Base-by-base conservation (phyloP, 805 yeast genomes). In the Ogataea ramenticola region DNA sequence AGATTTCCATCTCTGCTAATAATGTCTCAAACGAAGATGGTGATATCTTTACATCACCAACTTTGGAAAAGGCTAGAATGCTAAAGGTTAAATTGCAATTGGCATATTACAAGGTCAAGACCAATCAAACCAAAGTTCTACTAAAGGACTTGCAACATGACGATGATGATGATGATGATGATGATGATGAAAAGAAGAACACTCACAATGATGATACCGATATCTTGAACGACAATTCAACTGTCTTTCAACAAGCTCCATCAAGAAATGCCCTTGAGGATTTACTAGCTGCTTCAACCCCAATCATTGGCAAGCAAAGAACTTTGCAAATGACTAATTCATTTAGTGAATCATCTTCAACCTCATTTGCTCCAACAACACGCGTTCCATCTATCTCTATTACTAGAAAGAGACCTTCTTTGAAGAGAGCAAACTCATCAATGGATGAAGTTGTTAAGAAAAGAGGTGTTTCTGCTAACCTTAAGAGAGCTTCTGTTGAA, bases 21-120 rank as follows among this genome's bases (percentile, higher is more conserved):
- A n/a, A 30, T 10, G 16, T 4, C 12, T 16, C 16, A 14, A 22
- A 37, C 14, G 24, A 26, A 4, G 39, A 38, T 32, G 29, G 42
- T 30, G 26, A 35, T 40, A 38, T 41, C 31, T 36, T 22, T 22
- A 33, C 46, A 9, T 50, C 63, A 21, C 63, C 62, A 43, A 47
- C 55, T 29, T 46, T 56, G 44, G 52, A 60, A 51, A 58, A 66
- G 31, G 74, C 73, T 6, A 56, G 71, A 40, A 65, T 64, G 50
- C 62, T 77, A 46, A 70, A 71, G 50, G 59, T 70, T 46, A 67
- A 78, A 49, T 58, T 77, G 21, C 72, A 72, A 50, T 53, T 75
- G 40, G 82, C 82, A 2, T 72, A 72, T 51, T 76, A 68, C 56
- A 77, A 75, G 52, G 68, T 70, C 36, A 65, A 66, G 44, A 75